Evolutionary conservation across 805 yeast genomes (phyloP).

Genomic region (Pichia manshurica): DNA sequence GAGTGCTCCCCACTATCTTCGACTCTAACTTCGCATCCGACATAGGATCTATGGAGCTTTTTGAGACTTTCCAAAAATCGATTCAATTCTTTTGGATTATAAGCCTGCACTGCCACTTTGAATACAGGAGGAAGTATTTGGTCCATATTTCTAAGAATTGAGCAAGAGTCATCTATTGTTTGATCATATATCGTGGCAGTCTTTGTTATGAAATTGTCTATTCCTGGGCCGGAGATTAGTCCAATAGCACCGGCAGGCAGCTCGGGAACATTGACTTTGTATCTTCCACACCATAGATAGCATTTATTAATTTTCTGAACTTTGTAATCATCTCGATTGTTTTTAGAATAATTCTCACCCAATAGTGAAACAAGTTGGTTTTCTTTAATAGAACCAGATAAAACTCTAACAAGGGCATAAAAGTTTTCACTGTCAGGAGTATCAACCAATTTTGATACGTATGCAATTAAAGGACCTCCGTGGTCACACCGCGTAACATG

Average conservation of each 20-base stretch:
- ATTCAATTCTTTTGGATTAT: slow-evolving; percentile 72
- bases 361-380: slow-evolving; percentile 48
- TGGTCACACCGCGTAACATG: slow-evolving; percentile 31
- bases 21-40: slow-evolving; percentile 60
- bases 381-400: slow-evolving; percentile 50
- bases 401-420: slow-evolving; percentile 55
- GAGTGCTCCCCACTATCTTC: slow-evolving; percentile 89
- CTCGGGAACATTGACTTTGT: slow-evolving; percentile 45
- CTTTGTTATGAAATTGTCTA: slow-evolving; percentile 51
- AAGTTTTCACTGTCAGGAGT: slow-evolving; percentile 46
- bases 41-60: slow-evolving; percentile 54
- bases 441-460: slow-evolving; percentile 53
- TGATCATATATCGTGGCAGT: slow-evolving; percentile 50
- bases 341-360: slow-evolving; percentile 48
- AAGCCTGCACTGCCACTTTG: slow-evolving; percentile 80
- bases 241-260: slow-evolving; percentile 57
- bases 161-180: slow-evolving; percentile 20
- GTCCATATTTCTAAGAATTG: slow-evolving; percentile 37
- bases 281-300: slow-evolving; percentile 64
- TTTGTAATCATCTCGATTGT: slow-evolving; percentile 47
- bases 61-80: slow-evolving; percentile 65
- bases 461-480: slow-evolving; percentile 43
- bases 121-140: slow-evolving; percentile 53
- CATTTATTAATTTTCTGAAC: slow-evolving; percentile 37
- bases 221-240: slow-evolving; percentile 50